Conservation (phyloP, 768 basidiomycete species). For the Podaxis sp. region DNA sequence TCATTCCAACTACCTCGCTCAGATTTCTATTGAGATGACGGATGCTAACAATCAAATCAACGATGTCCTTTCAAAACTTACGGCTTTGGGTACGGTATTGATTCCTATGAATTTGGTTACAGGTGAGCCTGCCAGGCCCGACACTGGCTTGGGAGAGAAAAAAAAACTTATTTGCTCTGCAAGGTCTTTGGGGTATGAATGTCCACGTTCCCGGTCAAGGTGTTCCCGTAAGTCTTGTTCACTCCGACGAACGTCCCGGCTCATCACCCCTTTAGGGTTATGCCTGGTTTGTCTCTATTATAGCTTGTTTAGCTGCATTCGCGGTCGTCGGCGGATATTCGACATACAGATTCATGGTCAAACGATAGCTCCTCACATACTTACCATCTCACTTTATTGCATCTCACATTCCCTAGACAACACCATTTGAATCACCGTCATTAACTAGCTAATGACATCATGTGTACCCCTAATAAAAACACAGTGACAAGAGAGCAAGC, state of each 20-base stretch:
- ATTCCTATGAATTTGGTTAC: conserved; percentile 98
- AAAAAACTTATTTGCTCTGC: not conserved
- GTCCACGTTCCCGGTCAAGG: conserved; percentile 93
- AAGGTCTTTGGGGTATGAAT: conserved; percentile 98
- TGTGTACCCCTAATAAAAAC: conserved; percentile 13
- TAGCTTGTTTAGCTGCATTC: conserved; percentile 77
- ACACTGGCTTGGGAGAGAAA: not conserved
- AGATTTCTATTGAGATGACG: conserved; percentile 99
- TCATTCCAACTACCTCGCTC: conserved; percentile 98
- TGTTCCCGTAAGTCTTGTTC: conserved; percentile 34
- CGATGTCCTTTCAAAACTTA: conserved; percentile 95
- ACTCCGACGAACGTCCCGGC: not conserved
- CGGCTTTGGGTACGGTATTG: conserved; percentile 95
- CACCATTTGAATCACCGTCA: conserved; percentile 3
- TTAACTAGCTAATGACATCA: conserved; percentile 2
- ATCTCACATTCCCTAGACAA: not conserved
- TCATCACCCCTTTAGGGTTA: conserved; percentile 41
- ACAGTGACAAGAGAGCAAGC: not conserved
- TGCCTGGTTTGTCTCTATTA: conserved; percentile 87
- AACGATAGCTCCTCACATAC: conserved; percentile 23
- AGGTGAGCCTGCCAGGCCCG: conserved; percentile 45
- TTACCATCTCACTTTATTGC: not conserved
- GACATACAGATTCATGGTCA: conserved; percentile 75
- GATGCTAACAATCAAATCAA: conserved; percentile 99
- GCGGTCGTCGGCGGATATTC: conserved; percentile 80